phyloP scores from a whole-genome alignment of 129 eudicot species.

The Lactuca saligna region DNA sequence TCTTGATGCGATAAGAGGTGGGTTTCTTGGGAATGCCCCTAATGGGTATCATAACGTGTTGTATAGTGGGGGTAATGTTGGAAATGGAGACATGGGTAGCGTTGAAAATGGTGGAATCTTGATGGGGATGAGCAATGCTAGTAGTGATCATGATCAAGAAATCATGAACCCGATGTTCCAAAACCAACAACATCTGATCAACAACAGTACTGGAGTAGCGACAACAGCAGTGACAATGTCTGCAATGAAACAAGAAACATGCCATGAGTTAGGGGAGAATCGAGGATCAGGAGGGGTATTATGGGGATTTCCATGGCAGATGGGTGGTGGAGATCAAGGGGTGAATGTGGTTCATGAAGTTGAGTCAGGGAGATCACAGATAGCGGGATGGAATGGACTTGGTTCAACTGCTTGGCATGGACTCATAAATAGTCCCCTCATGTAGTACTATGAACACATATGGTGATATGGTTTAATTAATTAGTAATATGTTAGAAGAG shows the following conservation, averaged over 20 bases:
- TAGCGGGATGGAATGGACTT: slow-evolving; percentile 58
- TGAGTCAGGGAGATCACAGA: slow-evolving; percentile 52
- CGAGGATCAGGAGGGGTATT: slow-evolving; percentile 42
- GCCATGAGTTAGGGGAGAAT: slow-evolving; percentile 24
- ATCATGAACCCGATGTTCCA: slow-evolving; percentile 32
- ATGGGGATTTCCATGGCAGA: slow-evolving; percentile 79
- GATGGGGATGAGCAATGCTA: slow-evolving; percentile 33
- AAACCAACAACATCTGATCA: slow-evolving; percentile 26
- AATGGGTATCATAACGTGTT: slow-evolving; percentile 39
- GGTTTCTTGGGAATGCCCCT: slow-evolving; percentile 37
- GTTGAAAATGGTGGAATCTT: slow-evolving; percentile 37
- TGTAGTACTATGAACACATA: slow-evolving; percentile 37
- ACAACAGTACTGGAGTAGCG: slow-evolving; percentile 30
- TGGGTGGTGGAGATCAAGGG: slow-evolving; percentile 46
- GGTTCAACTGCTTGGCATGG: slow-evolving; percentile 70
- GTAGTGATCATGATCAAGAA: slow-evolving; percentile 24
- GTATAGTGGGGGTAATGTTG: slow-evolving; percentile 28
- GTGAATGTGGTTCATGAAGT: slow-evolving; percentile 42
- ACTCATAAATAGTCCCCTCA: slow-evolving; percentile 63
- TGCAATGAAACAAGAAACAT: slow-evolving; percentile 58
- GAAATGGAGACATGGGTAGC: slow-evolving; percentile 36
- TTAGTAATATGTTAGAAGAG: slow-evolving; percentile 16
- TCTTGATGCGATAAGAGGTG: slow-evolving; percentile 53
- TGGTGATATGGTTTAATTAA: slow-evolving; percentile 13
- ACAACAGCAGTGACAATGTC: slow-evolving; percentile 50